Conservation (phyloP, 805 yeast species). For the Lipomyces japonicus region DNA sequence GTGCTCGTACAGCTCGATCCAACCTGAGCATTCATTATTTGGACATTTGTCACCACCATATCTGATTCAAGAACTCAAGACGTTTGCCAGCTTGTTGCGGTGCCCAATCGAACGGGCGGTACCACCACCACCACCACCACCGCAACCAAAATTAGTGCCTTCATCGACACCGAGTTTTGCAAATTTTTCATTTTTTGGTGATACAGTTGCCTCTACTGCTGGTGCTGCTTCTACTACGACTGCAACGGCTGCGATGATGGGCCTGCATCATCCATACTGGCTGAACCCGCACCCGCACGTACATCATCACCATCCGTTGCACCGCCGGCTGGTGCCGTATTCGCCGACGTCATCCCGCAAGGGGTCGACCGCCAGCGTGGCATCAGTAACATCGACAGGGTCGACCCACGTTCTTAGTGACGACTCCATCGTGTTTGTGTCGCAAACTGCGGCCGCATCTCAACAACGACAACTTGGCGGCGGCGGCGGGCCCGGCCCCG, state of each 20-base stretch:
- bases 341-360: conserved; percentile 25
- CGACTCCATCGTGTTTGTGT: background rate
- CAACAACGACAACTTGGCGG: background rate
- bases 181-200: background rate
- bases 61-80: conserved; percentile 54
- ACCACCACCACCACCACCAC: background rate
- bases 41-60: conserved; percentile 77
- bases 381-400: conserved; percentile 11
- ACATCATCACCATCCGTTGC: conserved; percentile 18
- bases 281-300: conserved; percentile 12
- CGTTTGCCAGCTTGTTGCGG: conserved; percentile 38
- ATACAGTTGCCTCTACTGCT: background rate
- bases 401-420: background rate
- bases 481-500: background rate
- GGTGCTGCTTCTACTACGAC: background rate
- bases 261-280: background rate
- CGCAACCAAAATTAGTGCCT: background rate
- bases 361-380: conserved; percentile 14
- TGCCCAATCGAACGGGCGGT: conserved; percentile 8
- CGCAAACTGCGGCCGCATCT: background rate
- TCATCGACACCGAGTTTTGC: background rate
- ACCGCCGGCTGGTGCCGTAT: conserved; percentile 24
- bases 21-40: conserved; percentile 50
- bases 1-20: conserved; percentile 59
- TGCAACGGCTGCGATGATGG: background rate